Conservation (phyloP, 1,284 basidiomycete species). For the Pterula multifida region DNA sequence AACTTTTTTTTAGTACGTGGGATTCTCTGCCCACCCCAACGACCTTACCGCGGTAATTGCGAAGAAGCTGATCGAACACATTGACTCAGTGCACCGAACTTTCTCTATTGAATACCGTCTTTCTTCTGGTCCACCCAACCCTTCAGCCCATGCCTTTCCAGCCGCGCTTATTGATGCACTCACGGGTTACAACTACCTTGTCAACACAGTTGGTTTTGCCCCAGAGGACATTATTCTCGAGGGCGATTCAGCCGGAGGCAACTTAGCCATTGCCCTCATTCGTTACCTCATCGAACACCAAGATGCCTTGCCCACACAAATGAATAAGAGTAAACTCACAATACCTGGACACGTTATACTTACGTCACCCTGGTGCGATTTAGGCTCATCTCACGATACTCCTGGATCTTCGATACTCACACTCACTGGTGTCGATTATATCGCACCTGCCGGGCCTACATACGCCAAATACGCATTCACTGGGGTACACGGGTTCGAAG, state of each 20-base stretch:
- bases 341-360: slow-evolving; percentile 28
- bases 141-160: slow-evolving; percentile 29
- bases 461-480: slow-evolving; percentile 7
- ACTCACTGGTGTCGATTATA: slow-evolving; percentile 13
- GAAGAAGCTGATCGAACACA: slow-evolving; percentile 16
- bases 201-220: slow-evolving; percentile 26
- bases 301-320: slow-evolving; percentile 6
- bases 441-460: slow-evolving; percentile 3
- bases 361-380: slow-evolving; percentile 37
- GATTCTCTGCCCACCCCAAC: slow-evolving; percentile 16
- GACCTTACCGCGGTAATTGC: slow-evolving; percentile 16
- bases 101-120: slow-evolving; percentile 34
- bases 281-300: slow-evolving; percentile 25
- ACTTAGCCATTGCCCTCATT: slow-evolving; percentile 36
- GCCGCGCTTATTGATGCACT: slow-evolving; percentile 41
- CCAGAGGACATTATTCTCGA: slow-evolving; percentile 38
- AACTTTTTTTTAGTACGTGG: slow-evolving; percentile 12
- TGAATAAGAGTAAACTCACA: slow-evolving; percentile 10
- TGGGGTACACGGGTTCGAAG: slow-evolving; percentile 7
- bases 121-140: slow-evolving; percentile 17
- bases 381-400: slow-evolving; percentile 17
- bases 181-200: slow-evolving; percentile 39
- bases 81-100: slow-evolving; percentile 16
- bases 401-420: slow-evolving; percentile 13
- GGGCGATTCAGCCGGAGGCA: slow-evolving; percentile 55